Evolutionary conservation across 345 rosid species (phyloP), one percentile per base, ranked within the genome.

Genomic region (Trapa bicornis): DNA sequence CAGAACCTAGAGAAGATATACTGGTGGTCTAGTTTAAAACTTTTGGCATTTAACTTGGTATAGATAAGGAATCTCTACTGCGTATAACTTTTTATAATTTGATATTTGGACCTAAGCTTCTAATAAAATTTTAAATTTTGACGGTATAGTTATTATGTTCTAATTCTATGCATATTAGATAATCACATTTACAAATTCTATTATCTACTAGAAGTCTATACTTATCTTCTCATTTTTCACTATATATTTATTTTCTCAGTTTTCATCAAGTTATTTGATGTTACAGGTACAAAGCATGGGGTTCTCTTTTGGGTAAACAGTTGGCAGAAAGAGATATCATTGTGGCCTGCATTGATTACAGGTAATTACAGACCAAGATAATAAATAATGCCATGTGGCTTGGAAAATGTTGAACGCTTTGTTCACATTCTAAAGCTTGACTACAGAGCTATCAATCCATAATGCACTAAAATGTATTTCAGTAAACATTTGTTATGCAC

Each of bases 281-380:
- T 50, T 86, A 70, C 80, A 93, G 98, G 80, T 91, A 94, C 76
- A 91, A 91, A 77, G 99, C 99, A n/a, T 94, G 99, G 99, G 97
- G 99, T 73, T 80, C 96, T 67, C 96, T 94, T 76, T 73, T 94
- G 61, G 99, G 99, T 71, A 77, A 86, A 57, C 99, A 94, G 66
- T 78, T 94, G 74, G 90, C 99, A 37, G 99, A 94, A 76, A 82
- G 97, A 72, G 96, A 91, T 67, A 85, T 94, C 57, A 81, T 94
- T 37, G 99, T 94, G 32, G 99, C 97, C 65, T 94, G 99, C 75
- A 61, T 91, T 70, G 97, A 91, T 79, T 91, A 94, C 87, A 88
- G 98, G 98, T 89, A 74, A 80, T 29, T 41, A 61, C 32, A 39
- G 66, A 57, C 43, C 37, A 15, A 50, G 14, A 15, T 50, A 42